Evolutionary conservation across 805 yeast species (phyloP), one percentile per base, ranked within the genome.

Genomic region (Metschnikowia kunwiensis): DNA sequence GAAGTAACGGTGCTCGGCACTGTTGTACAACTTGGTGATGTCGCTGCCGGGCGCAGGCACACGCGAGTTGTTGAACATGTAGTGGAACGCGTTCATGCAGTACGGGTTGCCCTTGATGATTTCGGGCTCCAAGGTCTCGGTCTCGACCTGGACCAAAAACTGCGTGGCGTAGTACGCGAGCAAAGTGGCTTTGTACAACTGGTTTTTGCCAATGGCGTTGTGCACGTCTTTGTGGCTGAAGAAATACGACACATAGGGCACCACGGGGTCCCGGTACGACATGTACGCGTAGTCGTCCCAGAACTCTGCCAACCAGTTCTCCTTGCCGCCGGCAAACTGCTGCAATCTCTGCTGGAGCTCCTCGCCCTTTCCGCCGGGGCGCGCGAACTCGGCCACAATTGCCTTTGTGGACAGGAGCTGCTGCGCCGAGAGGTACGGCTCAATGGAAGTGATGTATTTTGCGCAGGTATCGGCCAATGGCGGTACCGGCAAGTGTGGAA

Each of bases 201-300:
- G 89, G 54, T 78, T 76, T 43, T 70, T 66, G 36, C 83, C 86
- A 42, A 83, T 68, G 6, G 62, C 60, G 45, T 78, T 74, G 46
- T 54, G 50, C 43, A 82, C 61, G 51, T 85, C 91, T 60, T 77
- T 82, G 67, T 91, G 96, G 36, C 80, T 74, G 65, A 77, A 91
- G 51, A 87, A 93, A 68, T 91, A 91, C 14, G 95, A 84, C 24
- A 87, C 96, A 56, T 80, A 89, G 9, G 97, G 97, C 18, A 86
- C 85, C n/a, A 91, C 85, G 0, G 97, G 95, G 61, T 87, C 97
- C 48, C 93, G 75, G 66, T 87, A 89, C 26, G 83, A 79, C 69
- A 91, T 70, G 63, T 91, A 91, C 14, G 96, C 95, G 49, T 84
- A 86, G 52, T 85, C 83, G 60, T 91, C 95, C 98, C 98, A 91